Evolutionary conservation across 495 filamentous ascomycete genomes (phyloP).

Genomic region (Tetracladium marchalianum): DNA sequence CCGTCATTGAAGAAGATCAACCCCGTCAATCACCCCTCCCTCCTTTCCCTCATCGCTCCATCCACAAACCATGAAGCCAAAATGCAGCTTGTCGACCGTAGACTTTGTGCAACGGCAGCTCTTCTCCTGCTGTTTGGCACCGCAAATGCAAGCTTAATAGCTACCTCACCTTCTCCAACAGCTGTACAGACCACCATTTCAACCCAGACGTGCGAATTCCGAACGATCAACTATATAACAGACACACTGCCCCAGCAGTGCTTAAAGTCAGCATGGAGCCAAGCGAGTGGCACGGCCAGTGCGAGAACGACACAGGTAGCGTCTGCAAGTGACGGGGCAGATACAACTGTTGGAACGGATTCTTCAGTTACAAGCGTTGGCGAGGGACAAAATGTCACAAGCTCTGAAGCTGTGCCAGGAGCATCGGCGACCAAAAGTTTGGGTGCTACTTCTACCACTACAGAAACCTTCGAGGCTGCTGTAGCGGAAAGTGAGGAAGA

Average conservation of each 20-base stretch:
- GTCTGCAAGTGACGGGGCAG: constrained; percentile 1
- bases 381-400: constrained; percentile 14
- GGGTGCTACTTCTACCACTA: neutral
- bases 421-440: neutral
- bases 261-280: constrained; percentile 16
- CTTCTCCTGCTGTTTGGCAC: constrained; percentile 11
- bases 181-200: neutral
- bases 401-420: constrained; percentile 7
- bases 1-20: too few relatives aligned
- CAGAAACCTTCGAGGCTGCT: neutral
- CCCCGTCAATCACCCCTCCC: too few relatives aligned
- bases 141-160: constrained; percentile 14
- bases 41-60: too few relatives aligned
- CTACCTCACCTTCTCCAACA: constrained; percentile 8
- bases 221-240: constrained; percentile 74
- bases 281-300: constrained; percentile 4
- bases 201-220: constrained; percentile 47
- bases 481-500: constrained; percentile 27
- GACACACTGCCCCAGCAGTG: constrained; percentile 73
- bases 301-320: neutral
- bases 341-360: constrained; percentile 4
- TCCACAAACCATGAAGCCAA: constrained; percentile 8
- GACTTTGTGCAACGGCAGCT: constrained; percentile 12
- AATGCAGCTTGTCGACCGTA: constrained; percentile 18
- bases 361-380: neutral